These are phyloP conservation scores for Ganoderma resinaceum DNA, from an alignment of 1,284 basidiomycete species.

Conservation along the genomic window DNA sequence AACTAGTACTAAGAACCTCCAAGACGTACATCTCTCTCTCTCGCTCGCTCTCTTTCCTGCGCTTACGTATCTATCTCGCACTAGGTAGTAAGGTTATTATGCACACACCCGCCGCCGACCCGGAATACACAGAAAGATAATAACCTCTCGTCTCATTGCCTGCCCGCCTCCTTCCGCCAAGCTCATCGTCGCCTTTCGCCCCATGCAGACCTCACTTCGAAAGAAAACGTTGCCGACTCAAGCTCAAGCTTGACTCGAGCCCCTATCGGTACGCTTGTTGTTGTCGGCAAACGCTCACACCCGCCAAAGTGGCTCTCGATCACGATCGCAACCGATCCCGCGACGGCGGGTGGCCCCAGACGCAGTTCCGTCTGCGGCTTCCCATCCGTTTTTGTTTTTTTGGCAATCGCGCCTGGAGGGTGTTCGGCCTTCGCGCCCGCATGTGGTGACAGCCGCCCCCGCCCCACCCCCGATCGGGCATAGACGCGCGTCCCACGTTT, in stretches of 20 bases:
- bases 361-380: neutral
- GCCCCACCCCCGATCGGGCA: neutral
- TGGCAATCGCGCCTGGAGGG: neutral
- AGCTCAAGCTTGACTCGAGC: neutral
- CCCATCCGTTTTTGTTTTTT: neutral
- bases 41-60: neutral
- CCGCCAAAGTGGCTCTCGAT: too few relatives aligned
- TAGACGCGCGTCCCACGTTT: neutral
- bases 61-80: constrained; percentile 3
- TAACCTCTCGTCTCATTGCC: neutral
- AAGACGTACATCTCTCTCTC: neutral
- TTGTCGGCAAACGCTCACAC: too few relatives aligned
- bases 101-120: neutral
- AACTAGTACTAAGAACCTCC: neutral
- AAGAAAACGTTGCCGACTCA: neutral
- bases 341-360: neutral
- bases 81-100: constrained; percentile 7
- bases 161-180: neutral
- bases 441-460: neutral
- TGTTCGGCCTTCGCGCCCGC: neutral
- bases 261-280: neutral
- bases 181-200: neutral
- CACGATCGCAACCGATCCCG: constrained; percentile 4
- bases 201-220: neutral
- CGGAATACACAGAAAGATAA: neutral